phyloP scores from a whole-genome alignment of 768 basidiomycete genomes.

The Lactifluus hygrophoroides region DNA sequence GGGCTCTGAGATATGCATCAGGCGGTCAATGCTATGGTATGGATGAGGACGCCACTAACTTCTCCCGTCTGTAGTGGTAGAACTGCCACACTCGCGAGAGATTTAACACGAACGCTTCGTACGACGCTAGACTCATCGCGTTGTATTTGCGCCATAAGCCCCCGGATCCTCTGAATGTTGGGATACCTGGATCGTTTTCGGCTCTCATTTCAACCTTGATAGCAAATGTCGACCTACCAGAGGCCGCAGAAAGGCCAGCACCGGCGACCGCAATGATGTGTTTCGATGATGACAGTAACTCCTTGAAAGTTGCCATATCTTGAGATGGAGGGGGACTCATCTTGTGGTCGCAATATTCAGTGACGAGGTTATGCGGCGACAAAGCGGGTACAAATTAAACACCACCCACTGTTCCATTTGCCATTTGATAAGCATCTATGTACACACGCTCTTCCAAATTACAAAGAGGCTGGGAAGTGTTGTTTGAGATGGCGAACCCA shows the following conservation, averaged over 20 bases:
- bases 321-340: neutral
- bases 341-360: neutral
- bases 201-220: neutral
- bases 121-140: constrained; percentile 3
- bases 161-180: constrained; percentile 20
- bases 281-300: constrained; percentile 21
- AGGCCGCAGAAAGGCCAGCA: constrained; percentile 54
- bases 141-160: constrained; percentile 14
- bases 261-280: constrained; percentile 39
- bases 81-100: constrained; percentile 15
- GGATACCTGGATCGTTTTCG: constrained; percentile 23
- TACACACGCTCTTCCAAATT: too few species aligned
- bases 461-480: too few species aligned
- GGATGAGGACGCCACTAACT: neutral
- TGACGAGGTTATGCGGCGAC: neutral
- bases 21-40: neutral
- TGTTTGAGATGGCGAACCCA: too few species aligned
- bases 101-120: constrained; percentile 4
- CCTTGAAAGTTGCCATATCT: constrained; percentile 9
- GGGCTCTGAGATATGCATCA: neutral
- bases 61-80: constrained; percentile 15
- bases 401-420: neutral
- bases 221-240: constrained; percentile 32
- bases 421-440: too few species aligned
- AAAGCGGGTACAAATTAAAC: neutral